Conservation (phyloP, 2,329 filamentous ascomycete genomes). For the Claviceps pazoutovae region DNA sequence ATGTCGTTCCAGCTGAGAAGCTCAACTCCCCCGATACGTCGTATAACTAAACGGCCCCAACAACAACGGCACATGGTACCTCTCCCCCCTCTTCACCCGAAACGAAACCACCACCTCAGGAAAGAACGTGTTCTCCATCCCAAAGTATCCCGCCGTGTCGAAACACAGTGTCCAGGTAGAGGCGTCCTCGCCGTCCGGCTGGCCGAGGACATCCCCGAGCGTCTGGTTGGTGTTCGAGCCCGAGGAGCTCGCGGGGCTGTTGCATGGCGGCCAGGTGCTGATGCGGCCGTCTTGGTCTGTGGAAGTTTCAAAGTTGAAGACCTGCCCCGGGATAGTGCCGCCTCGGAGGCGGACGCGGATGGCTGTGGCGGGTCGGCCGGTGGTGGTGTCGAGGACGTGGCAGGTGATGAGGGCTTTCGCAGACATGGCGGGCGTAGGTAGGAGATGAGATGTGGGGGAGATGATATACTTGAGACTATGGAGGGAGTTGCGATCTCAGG, state of each 20-base stretch:
- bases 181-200: slow-evolving; percentile 22
- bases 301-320: slow-evolving; percentile 40
- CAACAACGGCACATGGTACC: slow-evolving; percentile 69
- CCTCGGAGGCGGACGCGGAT: slow-evolving; percentile 51
- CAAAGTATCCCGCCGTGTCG: slow-evolving; percentile 60
- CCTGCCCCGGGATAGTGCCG: slow-evolving; percentile 12
- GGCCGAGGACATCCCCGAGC: slow-evolving; percentile 39
- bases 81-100: slow-evolving; percentile 41
- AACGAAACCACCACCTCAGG: slow-evolving; percentile 44
- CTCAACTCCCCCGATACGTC: slow-evolving; percentile 64
- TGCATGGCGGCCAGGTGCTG: slow-evolving; percentile 50
- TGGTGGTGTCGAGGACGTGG: slow-evolving; percentile 73
- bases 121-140: slow-evolving; percentile 45
- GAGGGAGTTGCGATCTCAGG: neutral
- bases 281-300: slow-evolving; percentile 70
- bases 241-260: slow-evolving; percentile 33
- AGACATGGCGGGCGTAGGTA: slow-evolving; percentile 1
- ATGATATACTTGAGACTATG: neutral
- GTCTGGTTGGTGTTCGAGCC: slow-evolving; percentile 45
- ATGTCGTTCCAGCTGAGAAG: no score
- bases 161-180: slow-evolving; percentile 58
- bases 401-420: slow-evolving; percentile 61
- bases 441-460: neutral
- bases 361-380: slow-evolving; percentile 51
- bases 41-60: slow-evolving; percentile 69